phyloP scores from a whole-genome alignment of 2,329 filamentous ascomycete species.

The Epichloe brachyelytri region DNA sequence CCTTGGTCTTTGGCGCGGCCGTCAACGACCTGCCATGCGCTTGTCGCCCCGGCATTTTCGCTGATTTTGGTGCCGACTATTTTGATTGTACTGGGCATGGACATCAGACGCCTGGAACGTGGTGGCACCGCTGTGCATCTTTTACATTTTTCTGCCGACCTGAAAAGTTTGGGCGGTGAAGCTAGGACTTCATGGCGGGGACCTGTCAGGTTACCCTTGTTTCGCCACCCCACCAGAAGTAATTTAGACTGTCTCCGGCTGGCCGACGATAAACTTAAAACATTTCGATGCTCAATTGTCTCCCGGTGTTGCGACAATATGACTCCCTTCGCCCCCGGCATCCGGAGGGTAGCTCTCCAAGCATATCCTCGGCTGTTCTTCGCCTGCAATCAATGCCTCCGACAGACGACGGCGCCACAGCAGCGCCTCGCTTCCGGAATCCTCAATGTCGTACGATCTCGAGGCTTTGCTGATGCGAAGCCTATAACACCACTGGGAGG shows the following conservation, averaged over 20 bases:
- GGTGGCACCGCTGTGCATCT: slow-evolving; percentile 1
- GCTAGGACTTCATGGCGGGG: slow-evolving; percentile 13
- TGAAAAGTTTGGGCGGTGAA: slow-evolving; percentile 19
- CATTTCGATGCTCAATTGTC: neutral
- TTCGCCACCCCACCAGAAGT: neutral
- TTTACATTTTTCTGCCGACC: slow-evolving; percentile 18
- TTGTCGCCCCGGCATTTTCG: slow-evolving; percentile 45
- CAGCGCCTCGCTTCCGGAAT: slow-evolving; percentile 24
- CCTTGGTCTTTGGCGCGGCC: slow-evolving; percentile 22
- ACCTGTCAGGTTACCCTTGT: slow-evolving; percentile 14
- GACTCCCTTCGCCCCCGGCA: slow-evolving; percentile 29
- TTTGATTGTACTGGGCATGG: neutral
- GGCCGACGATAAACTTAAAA: neutral
- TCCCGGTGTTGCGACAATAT: slow-evolving; percentile 14
- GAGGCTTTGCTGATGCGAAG: slow-evolving; percentile 24
- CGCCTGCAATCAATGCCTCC: slow-evolving; percentile 37
- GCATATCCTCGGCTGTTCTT: slow-evolving; percentile 27
- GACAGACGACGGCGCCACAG: slow-evolving; percentile 13
- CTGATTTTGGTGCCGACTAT: neutral
- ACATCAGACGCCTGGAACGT: neutral
- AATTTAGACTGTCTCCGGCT: neutral
- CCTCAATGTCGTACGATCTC: slow-evolving; percentile 26
- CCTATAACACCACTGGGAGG: slow-evolving; percentile 16
- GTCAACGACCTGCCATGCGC: slow-evolving; percentile 42
- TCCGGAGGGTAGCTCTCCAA: slow-evolving; percentile 28